phyloP scores from a whole-genome alignment of 257 asterid genomes.

The Lithospermum erythrorhizon region DNA sequence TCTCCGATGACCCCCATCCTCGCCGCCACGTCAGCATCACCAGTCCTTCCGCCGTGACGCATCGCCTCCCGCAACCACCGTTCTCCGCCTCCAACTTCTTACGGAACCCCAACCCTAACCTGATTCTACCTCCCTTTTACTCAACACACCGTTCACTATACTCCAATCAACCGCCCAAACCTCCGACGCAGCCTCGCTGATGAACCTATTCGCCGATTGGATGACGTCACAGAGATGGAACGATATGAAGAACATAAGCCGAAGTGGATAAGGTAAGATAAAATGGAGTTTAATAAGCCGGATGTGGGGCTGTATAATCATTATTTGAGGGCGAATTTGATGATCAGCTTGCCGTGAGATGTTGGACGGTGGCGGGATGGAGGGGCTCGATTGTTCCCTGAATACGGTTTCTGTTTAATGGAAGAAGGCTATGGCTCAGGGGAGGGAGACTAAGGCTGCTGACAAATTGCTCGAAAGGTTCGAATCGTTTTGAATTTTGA shows the following conservation, averaged over 20 bases:
- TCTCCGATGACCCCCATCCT: conserved; percentile 24
- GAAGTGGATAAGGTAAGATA: too few species aligned
- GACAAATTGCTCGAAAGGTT: conserved; percentile 69
- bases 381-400: conserved; percentile 41
- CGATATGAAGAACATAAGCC: conserved; percentile 57
- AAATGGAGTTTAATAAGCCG: conserved; percentile 63
- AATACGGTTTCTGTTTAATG: conserved; percentile 73
- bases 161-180: conserved; percentile 34
- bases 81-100: conserved; percentile 64
- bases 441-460: conserved; percentile 43
- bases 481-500: neutral
- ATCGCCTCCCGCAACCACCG: conserved; percentile 40
- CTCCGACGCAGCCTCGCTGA: conserved; percentile 38
- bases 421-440: conserved; percentile 58
- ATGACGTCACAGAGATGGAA: conserved; percentile 60
- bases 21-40: too few species aligned
- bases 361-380: conserved; percentile 52
- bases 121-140: too few species aligned
- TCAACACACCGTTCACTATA: conserved; percentile 3
- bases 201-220: conserved; percentile 59
- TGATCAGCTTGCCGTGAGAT: conserved; percentile 53
- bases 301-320: conserved; percentile 66
- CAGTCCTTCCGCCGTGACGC: conserved; percentile 12
- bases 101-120: too few species aligned
- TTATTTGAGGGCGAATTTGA: conserved; percentile 70